These are phyloP conservation scores for Beta lomatogona DNA, from an alignment of 179 eudicot genomes.

Conservation along the genomic window DNA sequence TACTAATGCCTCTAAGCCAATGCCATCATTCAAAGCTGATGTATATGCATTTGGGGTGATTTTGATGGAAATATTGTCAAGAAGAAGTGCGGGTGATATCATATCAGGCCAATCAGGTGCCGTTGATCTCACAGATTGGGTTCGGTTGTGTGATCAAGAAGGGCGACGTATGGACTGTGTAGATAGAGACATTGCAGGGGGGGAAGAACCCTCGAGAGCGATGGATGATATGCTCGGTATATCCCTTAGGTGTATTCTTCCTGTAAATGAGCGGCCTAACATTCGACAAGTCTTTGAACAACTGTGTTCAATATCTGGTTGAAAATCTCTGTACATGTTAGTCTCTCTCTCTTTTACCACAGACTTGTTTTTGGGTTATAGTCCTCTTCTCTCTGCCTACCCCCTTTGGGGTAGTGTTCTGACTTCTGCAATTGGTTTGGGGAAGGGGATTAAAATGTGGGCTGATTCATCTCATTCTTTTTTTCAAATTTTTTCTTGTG, in stretches of 20 bases:
- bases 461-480: constrained; percentile 62
- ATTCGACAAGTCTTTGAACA: constrained; percentile 73
- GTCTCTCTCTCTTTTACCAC: constrained; percentile 13
- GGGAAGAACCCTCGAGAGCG: constrained; percentile 63
- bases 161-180: constrained; percentile 83
- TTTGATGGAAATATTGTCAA: constrained; percentile 79
- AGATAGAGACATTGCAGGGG: constrained; percentile 69
- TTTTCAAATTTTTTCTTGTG: constrained; percentile 60
- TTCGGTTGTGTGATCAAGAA: constrained; percentile 75
- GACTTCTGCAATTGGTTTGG: constrained; percentile 38
- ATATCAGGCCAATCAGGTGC: constrained; percentile 90
- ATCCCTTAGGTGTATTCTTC: constrained; percentile 81
- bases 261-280: constrained; percentile 89
- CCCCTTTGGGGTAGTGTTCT: constrained; percentile 25
- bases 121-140: constrained; percentile 97
- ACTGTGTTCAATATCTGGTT: constrained; percentile 63
- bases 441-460: constrained; percentile 43
- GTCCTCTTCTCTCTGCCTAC: constrained; percentile 3
- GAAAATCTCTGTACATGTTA: constrained; percentile 52
- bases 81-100: constrained; percentile 95
- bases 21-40: constrained; percentile 68
- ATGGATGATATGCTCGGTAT: constrained; percentile 81
- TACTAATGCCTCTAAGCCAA: constrained; percentile 55
- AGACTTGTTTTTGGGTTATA: constrained; percentile 5
- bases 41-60: constrained; percentile 90